phyloP scores from a whole-genome alignment of 2,329 filamentous ascomycete species.

The Pseudogymnoascus sp. region DNA sequence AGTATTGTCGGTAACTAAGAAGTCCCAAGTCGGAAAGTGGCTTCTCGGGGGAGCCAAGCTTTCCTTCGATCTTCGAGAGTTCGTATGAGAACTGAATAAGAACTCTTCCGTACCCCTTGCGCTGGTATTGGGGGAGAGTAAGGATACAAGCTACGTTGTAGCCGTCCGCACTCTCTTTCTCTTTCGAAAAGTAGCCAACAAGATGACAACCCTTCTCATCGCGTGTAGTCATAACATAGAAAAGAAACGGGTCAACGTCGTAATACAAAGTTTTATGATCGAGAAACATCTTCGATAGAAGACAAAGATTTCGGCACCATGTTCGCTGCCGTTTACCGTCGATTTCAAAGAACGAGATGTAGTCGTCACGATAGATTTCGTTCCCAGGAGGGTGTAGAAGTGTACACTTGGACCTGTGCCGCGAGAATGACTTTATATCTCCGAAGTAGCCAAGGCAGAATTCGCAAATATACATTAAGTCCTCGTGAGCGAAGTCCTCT shows the following conservation, averaged over 20 bases:
- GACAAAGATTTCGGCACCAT: slow-evolving; percentile 92
- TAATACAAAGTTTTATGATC: slow-evolving; percentile 99
- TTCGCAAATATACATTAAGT: slow-evolving; percentile 93
- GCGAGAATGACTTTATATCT: slow-evolving; percentile 68
- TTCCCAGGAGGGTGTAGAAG: slow-evolving; percentile 91
- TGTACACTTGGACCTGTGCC: slow-evolving; percentile 84
- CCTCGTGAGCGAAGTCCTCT: slow-evolving; percentile 75
- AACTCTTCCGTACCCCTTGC: slow-evolving; percentile 85
- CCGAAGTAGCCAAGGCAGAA: slow-evolving; percentile 92
- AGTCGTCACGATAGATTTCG: slow-evolving; percentile 93
- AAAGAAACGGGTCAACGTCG: slow-evolving; percentile 97
- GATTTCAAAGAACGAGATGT: slow-evolving; percentile 94
- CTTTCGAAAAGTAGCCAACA: slow-evolving; percentile 99
- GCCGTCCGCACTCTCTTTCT: slow-evolving; percentile 92
- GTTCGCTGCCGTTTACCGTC: slow-evolving; percentile 89
- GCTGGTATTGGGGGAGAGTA: slow-evolving; percentile 90
- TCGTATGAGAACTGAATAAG: slow-evolving; percentile 98
- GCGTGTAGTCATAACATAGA: slow-evolving; percentile 92
- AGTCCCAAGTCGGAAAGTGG: slow-evolving; percentile 89
- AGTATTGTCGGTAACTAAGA: slow-evolving; percentile 91
- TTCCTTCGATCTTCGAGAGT: slow-evolving; percentile 87
- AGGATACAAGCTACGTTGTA: slow-evolving; percentile 99
- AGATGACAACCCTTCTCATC: slow-evolving; percentile 87
- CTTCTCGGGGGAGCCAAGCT: slow-evolving; percentile 93
- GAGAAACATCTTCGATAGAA: slow-evolving; percentile 91